Base-by-base conservation (phyloP, 805 yeast species). In the Lachancea quebecensis region DNA sequence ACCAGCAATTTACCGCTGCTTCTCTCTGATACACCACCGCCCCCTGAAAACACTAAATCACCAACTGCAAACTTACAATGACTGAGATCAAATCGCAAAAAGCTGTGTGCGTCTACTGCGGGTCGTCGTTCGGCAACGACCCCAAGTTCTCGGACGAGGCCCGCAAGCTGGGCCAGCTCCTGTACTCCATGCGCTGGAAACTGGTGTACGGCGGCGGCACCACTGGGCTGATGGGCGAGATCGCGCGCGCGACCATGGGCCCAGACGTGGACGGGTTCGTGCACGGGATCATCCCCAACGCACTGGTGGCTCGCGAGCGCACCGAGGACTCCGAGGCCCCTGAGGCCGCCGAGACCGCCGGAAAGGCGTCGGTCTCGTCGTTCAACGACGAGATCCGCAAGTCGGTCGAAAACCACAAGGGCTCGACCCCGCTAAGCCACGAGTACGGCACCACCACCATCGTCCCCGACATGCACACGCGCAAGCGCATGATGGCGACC, bases 131-230 rank as follows among this genome's bases (percentile, higher is more conserved):
- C 49, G 96, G 96, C 12, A 74, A 62, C 36, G 72, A 74, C 42
- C 67, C 72, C 6, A 53, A 54, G 3, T 84, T 65, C 57, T 67
- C 81, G 11, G 68, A 67, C 2, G 69, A 69, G 29, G 90, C 95
- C 1, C 53, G 67, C n/a, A 61, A 72, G 21, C 67, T 87, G 36
- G 95, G 95, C 18, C 53, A 67, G 40, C 55, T 71, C 27, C 62
- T 87, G 50, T 85, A 87, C 18, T 54, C 62, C 16, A 69, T 70
- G 42, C 71, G 75, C 45, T 85, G 87, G 81, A 87, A 87, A 2
- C 67, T 87, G 35, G 91, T 87, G 9, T 87, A 88, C 57, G 95
- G 96, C 39, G 96, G 96, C 34, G 95, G 96, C 16, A 81, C 91
- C 30, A 83, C 89, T 1, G 91, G 93, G 3, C 62, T 85, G 41